These are phyloP conservation scores for Panicum virgatum DNA, from an alignment of 202 grass and related monocot genomes.

Conservation along the genomic window DNA sequence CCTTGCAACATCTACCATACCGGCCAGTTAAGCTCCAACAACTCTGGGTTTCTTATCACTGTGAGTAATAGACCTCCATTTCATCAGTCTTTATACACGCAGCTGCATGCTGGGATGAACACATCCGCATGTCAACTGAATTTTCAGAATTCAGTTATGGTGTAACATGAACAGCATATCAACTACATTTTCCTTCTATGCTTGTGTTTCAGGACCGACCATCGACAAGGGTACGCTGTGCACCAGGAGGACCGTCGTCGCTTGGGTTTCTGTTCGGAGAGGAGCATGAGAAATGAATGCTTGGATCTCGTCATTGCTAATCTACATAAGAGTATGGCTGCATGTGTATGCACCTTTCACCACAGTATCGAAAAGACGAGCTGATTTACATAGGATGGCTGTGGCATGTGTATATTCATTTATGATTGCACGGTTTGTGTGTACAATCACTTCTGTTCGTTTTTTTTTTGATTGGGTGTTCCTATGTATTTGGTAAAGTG, in stretches of 20 bases:
- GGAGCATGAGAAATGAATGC: constrained; percentile 10
- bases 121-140: not conserved
- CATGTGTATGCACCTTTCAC: not conserved
- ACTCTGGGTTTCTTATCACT: constrained; percentile 50
- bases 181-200: not conserved
- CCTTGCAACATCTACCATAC: constrained; percentile 44
- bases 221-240: constrained; percentile 74
- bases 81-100: not conserved
- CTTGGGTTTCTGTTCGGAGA: constrained; percentile 73
- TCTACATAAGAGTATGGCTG: not conserved
- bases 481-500: not conserved
- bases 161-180: not conserved
- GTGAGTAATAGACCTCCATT: constrained; percentile 29
- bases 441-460: not conserved
- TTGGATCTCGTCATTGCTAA: not conserved
- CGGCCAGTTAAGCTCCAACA: constrained; percentile 48
- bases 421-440: not conserved
- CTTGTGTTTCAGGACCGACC: constrained; percentile 57
- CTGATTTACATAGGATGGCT: constrained; percentile 14
- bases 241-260: constrained; percentile 69
- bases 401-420: not conserved
- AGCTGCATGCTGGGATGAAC: not conserved
- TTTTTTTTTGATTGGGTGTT: not conserved
- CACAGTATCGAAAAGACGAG: not conserved
- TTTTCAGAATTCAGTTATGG: not conserved